Percentiles rank a stretch among this genome's conserved stretches.
Evolutionary conservation across 768 basidiomycete species (phyloP).

Genomic region (Xerocomus brunneocitrinus): DNA sequence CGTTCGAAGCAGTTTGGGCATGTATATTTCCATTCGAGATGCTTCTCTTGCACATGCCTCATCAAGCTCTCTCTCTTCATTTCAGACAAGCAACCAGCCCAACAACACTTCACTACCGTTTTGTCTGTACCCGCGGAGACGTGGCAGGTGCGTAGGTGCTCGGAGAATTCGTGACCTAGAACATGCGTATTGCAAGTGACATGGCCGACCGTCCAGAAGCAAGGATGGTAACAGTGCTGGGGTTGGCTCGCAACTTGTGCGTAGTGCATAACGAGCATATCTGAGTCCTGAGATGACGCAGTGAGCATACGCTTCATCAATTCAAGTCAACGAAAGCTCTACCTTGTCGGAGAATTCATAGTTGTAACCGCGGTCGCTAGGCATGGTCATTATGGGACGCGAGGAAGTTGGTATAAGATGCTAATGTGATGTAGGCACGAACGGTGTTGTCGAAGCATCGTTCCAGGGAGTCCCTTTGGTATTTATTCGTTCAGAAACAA

Average conservation of each 20-base stretch:
- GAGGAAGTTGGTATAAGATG: neutral
- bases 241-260: neutral
- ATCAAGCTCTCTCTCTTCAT: constrained; percentile 29
- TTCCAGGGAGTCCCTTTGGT: constrained; percentile 1
- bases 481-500: constrained; percentile 16
- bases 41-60: constrained; percentile 25
- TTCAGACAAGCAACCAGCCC: constrained; percentile 11
- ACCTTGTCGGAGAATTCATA: constrained; percentile 8
- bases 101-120: constrained; percentile 8
- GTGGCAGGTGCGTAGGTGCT: constrained; percentile 20
- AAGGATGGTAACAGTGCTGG: constrained; percentile 8
- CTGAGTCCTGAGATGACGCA: constrained; percentile 4
- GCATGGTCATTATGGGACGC: neutral
- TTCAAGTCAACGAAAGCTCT: neutral
- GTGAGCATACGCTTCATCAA: constrained; percentile 2
- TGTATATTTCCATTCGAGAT: constrained; percentile 12
- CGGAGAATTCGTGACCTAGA: constrained; percentile 10
- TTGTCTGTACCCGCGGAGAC: constrained; percentile 17
- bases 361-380: constrained; percentile 1
- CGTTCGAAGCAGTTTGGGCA: constrained; percentile 19
- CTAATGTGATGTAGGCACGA: neutral
- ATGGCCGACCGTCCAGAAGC: constrained; percentile 10
- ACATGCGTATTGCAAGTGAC: constrained; percentile 6
- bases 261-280: neutral
- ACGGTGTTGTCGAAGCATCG: constrained; percentile 5